Evolutionary conservation across 2,329 filamentous ascomycete genomes (phyloP).

Genomic region (Exophiala aquamarina): DNA sequence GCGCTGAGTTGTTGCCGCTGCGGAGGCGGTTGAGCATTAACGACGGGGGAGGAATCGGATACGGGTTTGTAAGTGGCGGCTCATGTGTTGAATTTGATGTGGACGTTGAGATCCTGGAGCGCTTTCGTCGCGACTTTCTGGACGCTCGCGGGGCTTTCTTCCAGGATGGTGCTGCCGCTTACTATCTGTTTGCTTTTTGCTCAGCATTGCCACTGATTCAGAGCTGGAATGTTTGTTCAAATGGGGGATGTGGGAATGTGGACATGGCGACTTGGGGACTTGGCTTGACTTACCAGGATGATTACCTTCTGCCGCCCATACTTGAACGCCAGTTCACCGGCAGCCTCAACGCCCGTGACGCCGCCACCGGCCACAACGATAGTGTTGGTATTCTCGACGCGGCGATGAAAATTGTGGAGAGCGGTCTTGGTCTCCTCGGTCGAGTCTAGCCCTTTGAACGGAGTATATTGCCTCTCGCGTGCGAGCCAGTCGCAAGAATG

Average conservation of each 20-base stretch:
- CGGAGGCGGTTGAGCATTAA: background rate
- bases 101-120: constrained; percentile 19
- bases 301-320: constrained; percentile 21
- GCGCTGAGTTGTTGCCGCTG: constrained; percentile 4
- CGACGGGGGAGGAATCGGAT: background rate
- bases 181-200: constrained; percentile 2
- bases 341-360: constrained; percentile 35
- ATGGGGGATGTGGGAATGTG: background rate
- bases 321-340: constrained; percentile 32
- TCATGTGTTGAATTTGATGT: constrained; percentile 15
- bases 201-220: background rate
- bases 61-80: too few relatives aligned
- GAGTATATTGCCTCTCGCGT: constrained; percentile 8
- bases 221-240: background rate
- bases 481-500: constrained; percentile 26
- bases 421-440: constrained; percentile 22
- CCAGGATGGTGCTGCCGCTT: background rate
- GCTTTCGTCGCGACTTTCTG: constrained; percentile 15
- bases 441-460: constrained; percentile 25
- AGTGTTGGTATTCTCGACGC: constrained; percentile 25
- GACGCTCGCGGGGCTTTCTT: constrained; percentile 7
- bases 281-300: constrained; percentile 14
- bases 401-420: constrained; percentile 22
- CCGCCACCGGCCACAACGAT: constrained; percentile 37
- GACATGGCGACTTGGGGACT: background rate